These are phyloP conservation scores for Zymoseptoria ardabiliae DNA, from an alignment of 2,329 filamentous ascomycete species.

Conservation along the genomic window DNA sequence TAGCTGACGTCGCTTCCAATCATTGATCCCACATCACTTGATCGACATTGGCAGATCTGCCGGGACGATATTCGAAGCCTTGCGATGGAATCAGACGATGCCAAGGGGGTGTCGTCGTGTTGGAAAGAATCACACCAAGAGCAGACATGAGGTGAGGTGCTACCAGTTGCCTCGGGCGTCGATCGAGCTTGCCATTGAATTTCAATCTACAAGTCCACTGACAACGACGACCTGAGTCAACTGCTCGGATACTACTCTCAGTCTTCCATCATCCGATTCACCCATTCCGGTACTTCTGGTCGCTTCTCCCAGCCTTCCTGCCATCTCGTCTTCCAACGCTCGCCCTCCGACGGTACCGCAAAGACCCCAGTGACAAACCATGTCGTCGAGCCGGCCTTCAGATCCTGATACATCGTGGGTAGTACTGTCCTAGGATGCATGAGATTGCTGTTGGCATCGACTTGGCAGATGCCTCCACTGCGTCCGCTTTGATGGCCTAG, in stretches of 20 bases:
- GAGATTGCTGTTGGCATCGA: conserved; percentile 73
- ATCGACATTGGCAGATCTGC: not conserved
- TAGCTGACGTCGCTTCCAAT: not conserved
- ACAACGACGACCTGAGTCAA: too few relatives aligned
- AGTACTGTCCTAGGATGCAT: conserved; percentile 65
- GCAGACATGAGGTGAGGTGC: too few relatives aligned
- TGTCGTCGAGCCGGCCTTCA: conserved; percentile 49
- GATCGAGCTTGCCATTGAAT: too few relatives aligned
- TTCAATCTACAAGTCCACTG: too few relatives aligned
- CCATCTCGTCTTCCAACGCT: conserved; percentile 48
- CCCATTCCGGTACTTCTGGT: conserved; percentile 23
- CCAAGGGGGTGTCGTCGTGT: too few relatives aligned
- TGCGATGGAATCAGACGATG: too few relatives aligned
- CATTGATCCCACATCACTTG: not conserved
- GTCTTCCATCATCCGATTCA: conserved; percentile 1
- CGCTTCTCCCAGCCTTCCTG: conserved; percentile 40
- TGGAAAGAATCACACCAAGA: too few relatives aligned
- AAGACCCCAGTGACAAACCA: conserved; percentile 69
- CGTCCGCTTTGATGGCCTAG: conserved; percentile 34
- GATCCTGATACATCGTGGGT: conserved; percentile 58
- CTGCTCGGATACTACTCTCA: too few relatives aligned
- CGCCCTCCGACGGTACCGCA: conserved; percentile 54
- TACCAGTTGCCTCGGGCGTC: too few relatives aligned
- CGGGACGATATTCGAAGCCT: not conserved
- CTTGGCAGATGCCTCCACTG: conserved; percentile 60